Conservation (phyloP, 352 stramenopile species). For the Pseudoperonospora humuli region DNA sequence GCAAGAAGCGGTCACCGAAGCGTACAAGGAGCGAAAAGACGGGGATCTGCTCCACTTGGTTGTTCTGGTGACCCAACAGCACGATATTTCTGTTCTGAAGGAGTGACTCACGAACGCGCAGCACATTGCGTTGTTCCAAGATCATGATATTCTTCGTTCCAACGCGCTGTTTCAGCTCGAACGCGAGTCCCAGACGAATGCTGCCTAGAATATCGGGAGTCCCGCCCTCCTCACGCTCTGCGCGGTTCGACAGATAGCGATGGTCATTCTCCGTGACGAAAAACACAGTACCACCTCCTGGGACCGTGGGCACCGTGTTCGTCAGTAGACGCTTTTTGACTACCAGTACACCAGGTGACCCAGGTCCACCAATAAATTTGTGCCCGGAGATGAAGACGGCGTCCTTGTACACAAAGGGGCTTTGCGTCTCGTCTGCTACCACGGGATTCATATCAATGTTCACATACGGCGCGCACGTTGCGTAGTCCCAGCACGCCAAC, state of each 20-base stretch:
- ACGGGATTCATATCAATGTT: slow-evolving; percentile 95
- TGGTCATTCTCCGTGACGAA: slow-evolving; percentile 61
- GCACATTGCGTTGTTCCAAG: slow-evolving; percentile 39
- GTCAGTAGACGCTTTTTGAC: slow-evolving; percentile 89
- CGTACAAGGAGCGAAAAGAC: slow-evolving; percentile 95
- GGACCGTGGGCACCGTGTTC: slow-evolving; percentile 48
- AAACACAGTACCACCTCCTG: slow-evolving; percentile 52
- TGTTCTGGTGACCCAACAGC: slow-evolving; percentile 69
- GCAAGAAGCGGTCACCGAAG: slow-evolving; percentile 86
- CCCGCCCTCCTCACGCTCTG: slow-evolving; percentile 91
- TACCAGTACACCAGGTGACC: slow-evolving; percentile 90
- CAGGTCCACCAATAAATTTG: slow-evolving; percentile 94
- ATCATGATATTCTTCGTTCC: slow-evolving; percentile 45
- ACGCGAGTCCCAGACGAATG: slow-evolving; percentile 88
- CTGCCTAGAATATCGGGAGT: slow-evolving; percentile 94
- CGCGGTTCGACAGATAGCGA: slow-evolving; percentile 74
- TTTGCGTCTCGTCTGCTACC: slow-evolving; percentile 25
- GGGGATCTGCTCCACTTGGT: slow-evolving; percentile 56
- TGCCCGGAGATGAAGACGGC: slow-evolving; percentile 94
- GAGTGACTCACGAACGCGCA: slow-evolving; percentile 38
- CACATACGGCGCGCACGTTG: slow-evolving; percentile 91
- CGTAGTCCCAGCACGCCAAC: slow-evolving; percentile 95
- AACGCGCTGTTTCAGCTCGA: slow-evolving; percentile 87
- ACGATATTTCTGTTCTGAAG: slow-evolving; percentile 60
- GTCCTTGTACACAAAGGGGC: slow-evolving; percentile 78